Evolutionary conservation across 768 basidiomycete genomes (phyloP), one percentile per base, ranked within the genome.

Genomic region (Naganishia onofrii): DNA sequence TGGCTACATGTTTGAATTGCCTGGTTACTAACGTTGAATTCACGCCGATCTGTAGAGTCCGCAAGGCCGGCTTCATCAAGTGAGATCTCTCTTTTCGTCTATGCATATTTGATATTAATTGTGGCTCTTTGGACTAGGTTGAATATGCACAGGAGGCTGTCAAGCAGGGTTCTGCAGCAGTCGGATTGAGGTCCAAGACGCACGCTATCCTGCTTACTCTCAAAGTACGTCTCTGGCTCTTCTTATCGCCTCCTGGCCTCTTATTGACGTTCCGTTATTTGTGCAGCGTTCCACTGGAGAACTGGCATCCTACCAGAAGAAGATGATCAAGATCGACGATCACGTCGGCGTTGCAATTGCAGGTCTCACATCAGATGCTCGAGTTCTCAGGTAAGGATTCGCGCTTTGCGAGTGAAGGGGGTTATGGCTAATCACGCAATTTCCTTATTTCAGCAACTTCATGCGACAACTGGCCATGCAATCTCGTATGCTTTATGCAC

Each of bases 271-370:
- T 21, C 36, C 28, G 42, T 29, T n/a, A 31, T 0, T 34, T 5
- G 23, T 26, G 8, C 75, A 99, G 96, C 87, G 95, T 81, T 98
- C 96, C 32, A 94, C 93, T 17, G 96, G 96, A 71, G 95, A 98
- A 81, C 86, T 99, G 65, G 94, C 96, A 19, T 92, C 92, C n/a
- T 98, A 98, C 85, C 96, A 99, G 80, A 94, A 98, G 84, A 98
- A 99, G 86, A 91, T 98, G 89, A 96, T 95, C 82, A 87, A 93
- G 78, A 95, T 99, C 88, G 96, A 99, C 79, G 93, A 98, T 82
- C 96, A 99, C 83, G 89, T 96, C 75, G 96, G 96, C n/a, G 93
- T 99, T 77, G 95, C 94, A 58, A 98, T 99, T 80, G 96, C 96
- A 63, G 96, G 96, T n/a, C 84, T 99, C 72, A 99, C 96, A 10